Conservation (phyloP, 345 rosid species). For the Eucalyptus pauciflora region DNA sequence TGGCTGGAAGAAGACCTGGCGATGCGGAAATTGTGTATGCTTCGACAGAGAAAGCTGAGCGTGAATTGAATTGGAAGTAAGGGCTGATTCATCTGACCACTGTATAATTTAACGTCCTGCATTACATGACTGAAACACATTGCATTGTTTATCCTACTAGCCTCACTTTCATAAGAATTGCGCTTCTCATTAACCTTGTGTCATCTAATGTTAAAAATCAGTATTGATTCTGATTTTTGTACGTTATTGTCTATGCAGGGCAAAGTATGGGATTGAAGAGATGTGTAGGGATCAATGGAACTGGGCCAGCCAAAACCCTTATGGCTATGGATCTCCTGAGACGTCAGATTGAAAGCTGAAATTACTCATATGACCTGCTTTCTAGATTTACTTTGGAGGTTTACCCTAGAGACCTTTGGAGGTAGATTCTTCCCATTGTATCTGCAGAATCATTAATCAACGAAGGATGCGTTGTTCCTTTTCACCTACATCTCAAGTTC, state of each 20-base stretch:
- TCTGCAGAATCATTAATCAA: neutral
- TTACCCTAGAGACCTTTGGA: neutral
- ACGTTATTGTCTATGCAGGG: conserved; percentile 25
- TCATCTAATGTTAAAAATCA: neutral
- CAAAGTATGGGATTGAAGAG: conserved; percentile 70
- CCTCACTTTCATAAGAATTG: neutral
- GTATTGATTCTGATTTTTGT: neutral
- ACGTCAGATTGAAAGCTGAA: neutral
- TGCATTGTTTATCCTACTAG: neutral
- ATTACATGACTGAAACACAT: neutral
- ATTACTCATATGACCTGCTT: neutral
- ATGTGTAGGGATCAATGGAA: conserved; percentile 97
- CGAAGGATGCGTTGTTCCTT: neutral
- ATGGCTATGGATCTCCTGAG: conserved; percentile 61
- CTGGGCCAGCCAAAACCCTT: conserved; percentile 92
- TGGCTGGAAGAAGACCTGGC: conserved; percentile 70
- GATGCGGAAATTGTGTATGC: conserved; percentile 89
- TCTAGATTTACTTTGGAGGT: neutral
- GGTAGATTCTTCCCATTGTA: neutral
- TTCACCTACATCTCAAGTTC: neutral
- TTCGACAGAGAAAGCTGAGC: conserved; percentile 71
- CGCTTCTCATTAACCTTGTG: neutral
- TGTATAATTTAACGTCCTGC: neutral
- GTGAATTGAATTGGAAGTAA: conserved; percentile 88
- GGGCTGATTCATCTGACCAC: neutral